Percentiles rank a stretch among this genome's conserved stretches.
Conservation (phyloP, 2,329 filamentous ascomycete species). For the Truncatella angustata region DNA sequence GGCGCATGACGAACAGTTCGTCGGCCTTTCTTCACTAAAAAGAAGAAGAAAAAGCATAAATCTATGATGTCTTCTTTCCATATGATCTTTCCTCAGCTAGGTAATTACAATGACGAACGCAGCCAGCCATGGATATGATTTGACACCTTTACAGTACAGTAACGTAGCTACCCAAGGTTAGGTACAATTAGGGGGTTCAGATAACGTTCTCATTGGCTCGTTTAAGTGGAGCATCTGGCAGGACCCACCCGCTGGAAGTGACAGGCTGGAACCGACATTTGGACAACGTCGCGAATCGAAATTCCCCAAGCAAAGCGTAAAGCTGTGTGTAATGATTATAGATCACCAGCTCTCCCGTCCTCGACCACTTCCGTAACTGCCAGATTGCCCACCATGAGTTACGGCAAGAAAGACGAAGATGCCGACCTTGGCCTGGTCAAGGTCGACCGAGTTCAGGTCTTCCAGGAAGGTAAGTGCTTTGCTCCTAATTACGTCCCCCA, state of each 20-base stretch:
- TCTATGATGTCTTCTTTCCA: no score
- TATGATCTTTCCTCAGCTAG: no score
- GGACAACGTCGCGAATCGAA: slow-evolving; percentile 14
- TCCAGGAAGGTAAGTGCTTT: slow-evolving; percentile 84
- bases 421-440: slow-evolving; percentile 90
- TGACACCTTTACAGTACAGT: no score
- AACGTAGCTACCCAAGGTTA: no score
- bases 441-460: slow-evolving; percentile 96
- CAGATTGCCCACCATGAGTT: slow-evolving; percentile 70
- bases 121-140: no score
- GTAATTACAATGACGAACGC: no score
- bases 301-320: no score
- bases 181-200: no score
- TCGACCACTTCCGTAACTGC: slow-evolving; percentile 18
- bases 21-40: no score
- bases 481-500: slow-evolving; percentile 91
- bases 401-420: slow-evolving; percentile 99
- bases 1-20: no score
- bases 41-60: no score
- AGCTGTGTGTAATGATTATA: slow-evolving; percentile 17
- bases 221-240: not conserved
- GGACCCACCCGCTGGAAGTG: slow-evolving; percentile 6
- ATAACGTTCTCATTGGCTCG: not conserved
- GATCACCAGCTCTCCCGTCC: slow-evolving; percentile 17
- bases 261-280: slow-evolving; percentile 10